Evolutionary conservation across 306 rosid species (phyloP).

Genomic region (Purshia tridentata): DNA sequence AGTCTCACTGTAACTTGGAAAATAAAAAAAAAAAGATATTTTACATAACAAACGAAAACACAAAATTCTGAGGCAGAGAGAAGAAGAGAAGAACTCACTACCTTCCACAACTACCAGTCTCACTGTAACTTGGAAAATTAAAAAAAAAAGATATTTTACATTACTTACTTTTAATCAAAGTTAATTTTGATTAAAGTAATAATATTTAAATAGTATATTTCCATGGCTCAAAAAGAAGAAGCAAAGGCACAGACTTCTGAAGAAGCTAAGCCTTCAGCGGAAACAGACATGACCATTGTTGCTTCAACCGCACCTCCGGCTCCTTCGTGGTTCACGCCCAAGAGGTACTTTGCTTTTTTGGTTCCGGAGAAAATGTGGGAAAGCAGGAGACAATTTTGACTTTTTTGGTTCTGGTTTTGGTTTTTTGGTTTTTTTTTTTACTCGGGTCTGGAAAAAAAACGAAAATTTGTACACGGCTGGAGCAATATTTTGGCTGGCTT

Average conservation of each 20-base stretch:
- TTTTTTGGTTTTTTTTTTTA: slow-evolving; percentile 7
- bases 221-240: slow-evolving; percentile 22
- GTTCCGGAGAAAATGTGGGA: slow-evolving; percentile 9
- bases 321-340: slow-evolving; percentile 81
- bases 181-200: neutral
- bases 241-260: slow-evolving; percentile 18
- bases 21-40: too few relatives aligned
- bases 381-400: slow-evolving; percentile 4
- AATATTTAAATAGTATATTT: neutral
- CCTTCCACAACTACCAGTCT: too few relatives aligned
- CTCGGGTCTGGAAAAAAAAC: slow-evolving; percentile 11
- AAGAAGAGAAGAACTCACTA: too few relatives aligned
- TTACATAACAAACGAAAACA: neutral
- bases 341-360: slow-evolving; percentile 40
- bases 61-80: too few relatives aligned
- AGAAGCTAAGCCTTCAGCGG: slow-evolving; percentile 25
- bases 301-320: slow-evolving; percentile 42
- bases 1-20: too few relatives aligned
- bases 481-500: neutral
- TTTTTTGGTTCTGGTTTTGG: neutral
- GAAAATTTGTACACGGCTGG: neutral
- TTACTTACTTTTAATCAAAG: neutral
- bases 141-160: neutral
- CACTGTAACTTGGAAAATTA: too few relatives aligned
- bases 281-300: slow-evolving; percentile 23